These are phyloP conservation scores for Botrytis deweyae DNA, from an alignment of 2,329 filamentous ascomycete species.

Conservation along the genomic window DNA sequence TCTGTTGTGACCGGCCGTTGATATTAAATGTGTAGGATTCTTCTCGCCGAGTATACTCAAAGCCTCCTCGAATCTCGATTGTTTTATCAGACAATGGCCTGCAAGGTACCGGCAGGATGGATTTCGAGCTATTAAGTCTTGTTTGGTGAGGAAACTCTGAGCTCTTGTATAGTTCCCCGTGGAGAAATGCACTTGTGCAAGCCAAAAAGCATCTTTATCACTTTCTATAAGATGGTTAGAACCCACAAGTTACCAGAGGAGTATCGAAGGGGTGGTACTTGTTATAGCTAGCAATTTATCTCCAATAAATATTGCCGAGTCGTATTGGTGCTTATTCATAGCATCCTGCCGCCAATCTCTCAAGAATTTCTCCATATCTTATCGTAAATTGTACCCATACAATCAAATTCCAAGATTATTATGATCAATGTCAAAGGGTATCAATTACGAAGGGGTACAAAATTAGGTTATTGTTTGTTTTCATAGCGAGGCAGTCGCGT, in stretches of 20 bases:
- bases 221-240: constrained; percentile 60
- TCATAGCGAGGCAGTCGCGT: constrained; percentile 9
- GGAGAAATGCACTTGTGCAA: constrained; percentile 96
- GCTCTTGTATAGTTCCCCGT: constrained; percentile 94
- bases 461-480: constrained; percentile 9
- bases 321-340: constrained; percentile 92
- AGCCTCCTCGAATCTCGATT: constrained; percentile 85
- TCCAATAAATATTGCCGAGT: constrained; percentile 93
- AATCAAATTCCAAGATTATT: background rate
- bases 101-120: constrained; percentile 89
- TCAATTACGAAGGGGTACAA: background rate
- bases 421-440: background rate
- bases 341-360: constrained; percentile 95
- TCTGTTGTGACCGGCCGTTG: constrained; percentile 57
- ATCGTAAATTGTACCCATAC: background rate
- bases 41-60: constrained; percentile 83
- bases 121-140: constrained; percentile 78
- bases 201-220: constrained; percentile 92
- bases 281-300: constrained; percentile 96
- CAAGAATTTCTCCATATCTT: constrained; percentile 85
- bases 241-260: constrained; percentile 13
- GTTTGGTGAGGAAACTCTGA: constrained; percentile 78
- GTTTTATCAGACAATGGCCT: constrained; percentile 91
- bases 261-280: constrained; percentile 53
- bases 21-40: constrained; percentile 86